A percentile compares a stretch with the other conserved stretches of the same genome.
Evolutionary conservation across 2,329 filamentous ascomycete genomes (phyloP).

Genomic region (Colletotrichum chrysophilum): DNA sequence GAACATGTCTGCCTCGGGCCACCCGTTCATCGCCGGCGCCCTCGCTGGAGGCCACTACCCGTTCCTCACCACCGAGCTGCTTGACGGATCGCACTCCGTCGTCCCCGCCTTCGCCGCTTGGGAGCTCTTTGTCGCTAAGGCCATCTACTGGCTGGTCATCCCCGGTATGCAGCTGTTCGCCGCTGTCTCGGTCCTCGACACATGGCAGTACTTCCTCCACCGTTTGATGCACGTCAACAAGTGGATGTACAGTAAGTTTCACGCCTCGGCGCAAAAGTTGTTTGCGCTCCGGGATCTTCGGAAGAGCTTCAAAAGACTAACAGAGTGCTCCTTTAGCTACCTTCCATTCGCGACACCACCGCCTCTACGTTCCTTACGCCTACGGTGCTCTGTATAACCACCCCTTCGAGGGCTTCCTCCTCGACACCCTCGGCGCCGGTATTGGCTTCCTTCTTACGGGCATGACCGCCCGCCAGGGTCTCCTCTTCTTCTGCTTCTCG

Average conservation of each 20-base stretch:
- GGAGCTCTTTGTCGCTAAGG: constrained; percentile 78
- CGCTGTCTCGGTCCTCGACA: constrained; percentile 82
- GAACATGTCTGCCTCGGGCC: constrained; percentile 68
- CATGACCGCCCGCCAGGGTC: constrained; percentile 85
- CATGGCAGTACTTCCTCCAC: constrained; percentile 98
- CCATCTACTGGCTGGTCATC: constrained; percentile 80
- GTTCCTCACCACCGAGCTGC: constrained; percentile 64
- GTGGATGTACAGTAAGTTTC: constrained; percentile 89
- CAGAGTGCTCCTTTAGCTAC: constrained; percentile 57
- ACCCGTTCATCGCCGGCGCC: constrained; percentile 77
- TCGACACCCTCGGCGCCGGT: constrained; percentile 89
- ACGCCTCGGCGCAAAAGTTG: constrained; percentile 48
- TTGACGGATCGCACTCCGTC: constrained; percentile 52
- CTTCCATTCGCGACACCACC: constrained; percentile 95
- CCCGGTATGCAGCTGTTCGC: constrained; percentile 79
- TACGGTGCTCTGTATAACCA: constrained; percentile 98
- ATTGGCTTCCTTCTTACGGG: constrained; percentile 81
- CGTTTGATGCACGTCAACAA: constrained; percentile 97
- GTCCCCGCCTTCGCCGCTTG: constrained; percentile 81
- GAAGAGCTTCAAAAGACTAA: background rate
- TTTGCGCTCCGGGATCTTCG: background rate
- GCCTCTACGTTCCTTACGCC: constrained; percentile 96
- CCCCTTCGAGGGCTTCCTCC: constrained; percentile 88
- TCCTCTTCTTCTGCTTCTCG: constrained; percentile 87
- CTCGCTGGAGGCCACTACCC: constrained; percentile 85